Percentiles rank a stretch among this genome's conserved stretches.
These are phyloP conservation scores for Scedosporium minutisporum DNA, from an alignment of 2,329 filamentous ascomycete species.

Conservation along the genomic window DNA sequence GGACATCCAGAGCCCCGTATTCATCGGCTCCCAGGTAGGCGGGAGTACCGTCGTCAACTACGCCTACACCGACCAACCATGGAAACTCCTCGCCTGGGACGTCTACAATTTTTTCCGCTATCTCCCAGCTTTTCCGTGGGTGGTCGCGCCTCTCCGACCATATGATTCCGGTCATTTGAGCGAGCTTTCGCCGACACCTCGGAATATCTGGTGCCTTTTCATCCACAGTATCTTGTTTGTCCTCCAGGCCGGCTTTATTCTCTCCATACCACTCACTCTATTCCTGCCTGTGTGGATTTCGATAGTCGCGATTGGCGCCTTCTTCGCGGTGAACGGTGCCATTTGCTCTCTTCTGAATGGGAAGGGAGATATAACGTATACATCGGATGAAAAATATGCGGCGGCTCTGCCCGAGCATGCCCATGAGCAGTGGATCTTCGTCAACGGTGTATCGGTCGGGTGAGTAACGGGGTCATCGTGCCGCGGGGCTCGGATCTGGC, in stretches of 20 bases:
- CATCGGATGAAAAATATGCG: conserved; percentile 44
- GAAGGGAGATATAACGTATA: conserved; percentile 36
- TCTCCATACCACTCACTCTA: conserved; percentile 43
- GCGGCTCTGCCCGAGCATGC: conserved; percentile 37
- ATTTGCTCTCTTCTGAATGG: conserved; percentile 44
- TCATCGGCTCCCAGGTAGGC: conserved; percentile 50
- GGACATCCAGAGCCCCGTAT: conserved; percentile 29
- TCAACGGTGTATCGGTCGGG: conserved; percentile 63
- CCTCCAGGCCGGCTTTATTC: conserved; percentile 50
- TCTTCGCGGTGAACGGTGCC: conserved; percentile 38
- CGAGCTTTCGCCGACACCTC: conserved; percentile 50
- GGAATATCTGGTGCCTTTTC: conserved; percentile 47
- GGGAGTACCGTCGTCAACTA: conserved; percentile 49
- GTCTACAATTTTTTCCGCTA: conserved; percentile 46
- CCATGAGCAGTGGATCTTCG: conserved; percentile 68
- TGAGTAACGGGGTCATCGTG: conserved; percentile 22
- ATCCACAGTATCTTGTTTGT: conserved; percentile 50
- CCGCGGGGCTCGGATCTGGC: background rate
- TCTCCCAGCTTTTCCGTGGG: conserved; percentile 46
- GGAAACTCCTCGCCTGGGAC: conserved; percentile 40
- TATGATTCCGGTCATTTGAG: conserved; percentile 44
- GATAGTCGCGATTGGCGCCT: conserved; percentile 26
- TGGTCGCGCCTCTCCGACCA: conserved; percentile 49
- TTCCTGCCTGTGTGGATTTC: conserved; percentile 41
- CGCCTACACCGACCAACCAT: conserved; percentile 48